Evolutionary conservation across 176 grass and related monocot species (phyloP).

Genomic region (Olyra latifolia): DNA sequence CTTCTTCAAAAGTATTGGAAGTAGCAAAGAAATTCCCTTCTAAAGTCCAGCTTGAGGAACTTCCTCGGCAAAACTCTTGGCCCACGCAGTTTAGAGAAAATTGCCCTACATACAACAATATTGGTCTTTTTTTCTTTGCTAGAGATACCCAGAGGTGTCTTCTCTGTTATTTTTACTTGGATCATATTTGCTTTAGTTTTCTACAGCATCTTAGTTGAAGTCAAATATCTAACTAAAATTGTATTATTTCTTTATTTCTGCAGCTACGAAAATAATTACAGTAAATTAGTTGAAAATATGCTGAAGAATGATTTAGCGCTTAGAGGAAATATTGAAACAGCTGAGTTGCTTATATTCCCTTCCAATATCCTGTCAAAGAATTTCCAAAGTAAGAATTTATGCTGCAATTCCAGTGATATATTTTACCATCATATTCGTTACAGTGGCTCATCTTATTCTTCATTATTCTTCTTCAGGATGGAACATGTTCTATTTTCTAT

Average conservation of each 20-base stretch:
- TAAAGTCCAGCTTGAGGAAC: slow-evolving; percentile 79
- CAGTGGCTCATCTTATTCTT: slow-evolving; percentile 18
- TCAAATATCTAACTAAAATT: neutral
- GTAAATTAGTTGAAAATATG: slow-evolving; percentile 89
- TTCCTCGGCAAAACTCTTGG: slow-evolving; percentile 77
- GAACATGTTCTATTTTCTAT: slow-evolving; percentile 95
- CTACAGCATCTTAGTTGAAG: slow-evolving; percentile 1
- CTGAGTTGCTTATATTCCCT: slow-evolving; percentile 88
- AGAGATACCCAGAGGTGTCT: slow-evolving; percentile 77
- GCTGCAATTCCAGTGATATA: slow-evolving; percentile 31
- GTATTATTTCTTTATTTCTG: slow-evolving; percentile 17
- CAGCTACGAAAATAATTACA: slow-evolving; percentile 89
- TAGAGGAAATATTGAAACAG: slow-evolving; percentile 64
- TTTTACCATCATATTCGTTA: slow-evolving; percentile 25
- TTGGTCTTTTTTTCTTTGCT: slow-evolving; percentile 96
- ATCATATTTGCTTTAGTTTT: slow-evolving; percentile 16
- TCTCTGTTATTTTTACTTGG: slow-evolving; percentile 15
- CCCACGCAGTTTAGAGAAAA: slow-evolving; percentile 68
- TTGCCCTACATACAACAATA: slow-evolving; percentile 65
- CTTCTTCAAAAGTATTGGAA: slow-evolving; percentile 64
- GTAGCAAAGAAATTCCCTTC: slow-evolving; percentile 68
- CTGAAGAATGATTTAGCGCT: slow-evolving; percentile 78
- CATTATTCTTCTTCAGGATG: slow-evolving; percentile 64
- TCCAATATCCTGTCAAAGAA: slow-evolving; percentile 85
- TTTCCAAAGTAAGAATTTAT: slow-evolving; percentile 65